A percentile compares a stretch with the other conserved stretches of the same genome.
Evolutionary conservation across 2,329 filamentous ascomycete genomes (phyloP).

Genomic region (Calonectria hawksworthii): DNA sequence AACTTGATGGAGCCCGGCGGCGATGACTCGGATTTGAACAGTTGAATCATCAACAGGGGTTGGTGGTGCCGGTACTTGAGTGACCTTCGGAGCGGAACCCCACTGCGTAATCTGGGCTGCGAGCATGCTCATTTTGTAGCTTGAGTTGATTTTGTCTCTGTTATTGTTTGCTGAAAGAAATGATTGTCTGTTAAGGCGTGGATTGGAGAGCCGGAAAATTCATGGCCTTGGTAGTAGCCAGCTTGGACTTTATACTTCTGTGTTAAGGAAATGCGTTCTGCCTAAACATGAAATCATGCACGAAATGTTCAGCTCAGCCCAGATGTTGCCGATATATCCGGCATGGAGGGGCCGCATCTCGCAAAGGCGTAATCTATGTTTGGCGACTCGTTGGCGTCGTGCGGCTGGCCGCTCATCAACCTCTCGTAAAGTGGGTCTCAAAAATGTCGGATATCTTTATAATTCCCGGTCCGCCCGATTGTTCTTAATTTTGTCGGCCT

Average conservation of each 20-base stretch:
- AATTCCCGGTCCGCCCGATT: not conserved
- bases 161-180: not conserved
- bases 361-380: not conserved
- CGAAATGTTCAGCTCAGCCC: not conserved
- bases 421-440: not conserved
- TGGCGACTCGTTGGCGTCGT: not conserved
- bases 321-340: not conserved
- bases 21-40: constrained; percentile 65
- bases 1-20: constrained; percentile 66
- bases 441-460: not conserved
- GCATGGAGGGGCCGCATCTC: not conserved
- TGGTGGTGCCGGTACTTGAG: constrained; percentile 52
- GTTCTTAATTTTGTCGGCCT: not conserved
- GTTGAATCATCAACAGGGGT: constrained; percentile 51
- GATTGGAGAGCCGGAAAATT: not conserved
- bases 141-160: not conserved
- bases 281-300: not conserved
- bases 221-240: not conserved
- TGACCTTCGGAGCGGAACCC: constrained; percentile 47
- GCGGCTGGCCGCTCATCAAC: too few species aligned
- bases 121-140: constrained; percentile 46
- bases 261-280: not conserved
- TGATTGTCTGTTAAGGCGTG: not conserved
- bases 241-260: not conserved
- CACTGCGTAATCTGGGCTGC: constrained; percentile 57